Base-by-base conservation (phyloP, 768 basidiomycete species). In the Pleurotus ostreatus region DNA sequence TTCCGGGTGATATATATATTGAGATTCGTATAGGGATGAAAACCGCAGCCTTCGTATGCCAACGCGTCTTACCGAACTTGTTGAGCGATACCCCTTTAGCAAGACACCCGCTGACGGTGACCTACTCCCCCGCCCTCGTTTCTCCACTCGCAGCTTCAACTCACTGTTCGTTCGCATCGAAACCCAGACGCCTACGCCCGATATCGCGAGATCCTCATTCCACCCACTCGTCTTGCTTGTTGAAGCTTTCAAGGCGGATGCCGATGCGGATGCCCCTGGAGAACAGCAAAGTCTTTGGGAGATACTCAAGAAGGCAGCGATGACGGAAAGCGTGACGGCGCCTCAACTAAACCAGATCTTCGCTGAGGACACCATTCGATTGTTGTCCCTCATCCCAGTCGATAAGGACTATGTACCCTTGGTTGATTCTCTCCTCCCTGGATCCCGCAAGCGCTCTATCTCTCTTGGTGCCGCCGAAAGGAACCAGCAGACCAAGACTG, bases 81-180 rank as follows among this genome's bases (percentile, higher is more conserved):
- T 91, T 37, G 76, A 81, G 54, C 69, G 80, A 23, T 92, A 92
- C 60, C 89, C 89, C 4, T 90, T 85, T 65, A 63, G 66, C 39
- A 71, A 68, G 55, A 69, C 60, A 58, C 57, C 60, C 60, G 53
- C 70, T 26, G 70, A 77, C 48, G 63, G 76, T 25, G 70, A 73
- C 59, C 74, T 88, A 34, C 74, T 89, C 13, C 74, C 86, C 2
- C 78, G 78, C 6, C 85, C 89, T 4, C 82, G 79, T 0, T 85
- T 91, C 63, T 83, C 88, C 4, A 91, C 90, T 1, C 79, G 80
- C 41, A 72, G 66, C 41, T 78, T 81, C 55, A 80, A 83, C 55
- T 86, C 89, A 0, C 74, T 92, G 22, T 82, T 82, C 55, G 81
- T 92, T 23, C 84, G 81, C 37, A 68, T 92, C 18, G 81, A 85